A percentile compares a stretch with the other conserved stretches of the same genome.
Conservation (phyloP, 1,284 basidiomycete genomes). For the Inonotus obliquus region DNA sequence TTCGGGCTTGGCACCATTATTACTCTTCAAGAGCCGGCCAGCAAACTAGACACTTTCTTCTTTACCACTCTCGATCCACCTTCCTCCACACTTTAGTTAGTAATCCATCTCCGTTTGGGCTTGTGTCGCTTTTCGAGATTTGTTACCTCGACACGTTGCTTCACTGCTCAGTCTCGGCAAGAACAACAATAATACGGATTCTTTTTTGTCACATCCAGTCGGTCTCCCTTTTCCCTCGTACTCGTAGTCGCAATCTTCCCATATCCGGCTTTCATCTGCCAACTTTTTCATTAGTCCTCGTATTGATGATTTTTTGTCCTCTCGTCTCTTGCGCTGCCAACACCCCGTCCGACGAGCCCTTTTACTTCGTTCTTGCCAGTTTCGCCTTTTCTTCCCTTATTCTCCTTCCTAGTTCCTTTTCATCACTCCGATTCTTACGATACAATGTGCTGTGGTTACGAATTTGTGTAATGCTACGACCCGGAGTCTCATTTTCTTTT, state of each 20-base stretch:
- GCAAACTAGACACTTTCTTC: not conserved
- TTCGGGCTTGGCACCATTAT: constrained; percentile 77
- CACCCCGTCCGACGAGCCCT: not conserved
- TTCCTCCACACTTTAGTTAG: not conserved
- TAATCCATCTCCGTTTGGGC: not conserved
- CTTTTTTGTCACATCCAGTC: not conserved
- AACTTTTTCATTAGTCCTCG: not conserved
- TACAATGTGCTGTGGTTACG: constrained; percentile 8
- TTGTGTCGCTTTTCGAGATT: not conserved
- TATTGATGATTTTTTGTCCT: not conserved
- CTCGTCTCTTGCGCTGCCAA: no score
- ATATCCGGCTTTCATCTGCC: not conserved
- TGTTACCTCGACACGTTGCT: not conserved
- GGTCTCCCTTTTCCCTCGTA: not conserved
- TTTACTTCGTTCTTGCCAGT: not conserved
- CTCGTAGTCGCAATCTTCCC: not conserved
- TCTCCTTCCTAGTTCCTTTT: not conserved
- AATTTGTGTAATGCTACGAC: constrained; percentile 18
- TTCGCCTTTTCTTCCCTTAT: not conserved
- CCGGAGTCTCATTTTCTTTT: constrained; percentile 1
- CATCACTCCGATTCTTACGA: not conserved
- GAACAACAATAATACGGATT: not conserved
- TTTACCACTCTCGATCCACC: not conserved
- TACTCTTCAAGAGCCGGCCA: constrained; percentile 52
- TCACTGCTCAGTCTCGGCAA: not conserved